Evolutionary conservation across 2,329 filamentous ascomycete genomes (phyloP), one percentile per base, ranked within the genome.

Genomic region (Metarhizium robertsii): DNA sequence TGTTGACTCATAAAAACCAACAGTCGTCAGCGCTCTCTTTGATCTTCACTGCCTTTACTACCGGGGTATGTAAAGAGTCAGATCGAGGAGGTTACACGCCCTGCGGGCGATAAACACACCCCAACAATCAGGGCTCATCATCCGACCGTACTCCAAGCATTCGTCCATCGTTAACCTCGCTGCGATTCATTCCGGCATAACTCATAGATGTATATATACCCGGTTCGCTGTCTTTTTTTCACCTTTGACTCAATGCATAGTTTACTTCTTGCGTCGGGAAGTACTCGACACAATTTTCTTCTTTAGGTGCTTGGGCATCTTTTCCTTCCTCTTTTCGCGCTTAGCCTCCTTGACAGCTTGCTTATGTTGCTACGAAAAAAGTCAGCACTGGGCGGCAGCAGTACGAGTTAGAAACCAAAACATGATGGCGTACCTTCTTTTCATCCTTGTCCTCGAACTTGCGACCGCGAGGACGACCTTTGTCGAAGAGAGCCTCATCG

Each of bases 241-340:
- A 53, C 29, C 52, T 55, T 40, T 52, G 38, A 53, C 47, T 59
- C 56, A 57, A 43, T 32, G 25, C 40, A 48, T 42, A 40, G 29
- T 54, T 65, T 75, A 80, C 68, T 81, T 86, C 74, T 88, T 87
- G 65, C 80, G 83, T 61, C 83, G 76, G 55, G 82, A 77, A 16
- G 79, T 78, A 59, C 76, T 76, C 55, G 79, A 80, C 30, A 95
- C 82, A 56, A 95, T 72, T 68, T 87, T 89, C 78, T 96, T 97
- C 80, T 99, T 99, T 38, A 96, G 61, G 68, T 95, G 85, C 74
- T 99, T 99, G 0, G 94, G 92, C 73, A 99, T 95, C 78, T 99
- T 99, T 4, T 89, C 88, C 71, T 92, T 90, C 58, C 94, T 79
- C 76, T 95, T 91, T 71, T 96, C 92, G 40, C 90, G 85, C 75